A percentile compares a stretch with the other conserved stretches of the same genome.
These are phyloP conservation scores for Piper longum DNA, from an alignment of 164 flowering plant species.

Conservation along the genomic window DNA sequence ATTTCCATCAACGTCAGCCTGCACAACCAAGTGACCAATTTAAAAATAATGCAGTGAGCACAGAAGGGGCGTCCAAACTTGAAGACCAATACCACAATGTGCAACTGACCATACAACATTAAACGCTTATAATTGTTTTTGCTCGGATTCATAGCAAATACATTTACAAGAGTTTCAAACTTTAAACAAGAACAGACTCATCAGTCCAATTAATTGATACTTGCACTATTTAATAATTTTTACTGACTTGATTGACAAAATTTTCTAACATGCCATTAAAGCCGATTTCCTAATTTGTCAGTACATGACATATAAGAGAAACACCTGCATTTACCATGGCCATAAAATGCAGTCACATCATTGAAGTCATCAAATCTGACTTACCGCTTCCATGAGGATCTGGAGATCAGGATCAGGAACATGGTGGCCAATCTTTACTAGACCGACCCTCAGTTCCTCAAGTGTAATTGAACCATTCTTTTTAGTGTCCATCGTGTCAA, in stretches of 20 bases:
- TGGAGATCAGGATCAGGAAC: conserved; percentile 64
- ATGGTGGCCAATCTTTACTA: conserved; percentile 69
- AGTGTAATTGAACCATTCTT: conserved; percentile 59
- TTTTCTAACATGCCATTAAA: no score
- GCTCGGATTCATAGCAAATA: no score
- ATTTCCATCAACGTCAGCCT: conserved; percentile 83
- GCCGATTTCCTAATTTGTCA: no score
- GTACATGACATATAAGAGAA: neutral
- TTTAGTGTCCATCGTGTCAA: conserved; percentile 58
- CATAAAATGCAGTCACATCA: neutral
- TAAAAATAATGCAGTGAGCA: neutral
- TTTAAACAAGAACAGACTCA: no score
- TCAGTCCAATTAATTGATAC: no score
- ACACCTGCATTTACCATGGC: neutral
- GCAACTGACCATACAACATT: neutral
- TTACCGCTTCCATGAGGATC: conserved; percentile 79
- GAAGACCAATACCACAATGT: neutral
- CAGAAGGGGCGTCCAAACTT: neutral
- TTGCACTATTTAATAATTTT: no score
- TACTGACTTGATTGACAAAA: no score
- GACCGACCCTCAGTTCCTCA: conserved; percentile 48
- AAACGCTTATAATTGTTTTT: no score
- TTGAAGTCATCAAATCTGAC: conserved; percentile 7
- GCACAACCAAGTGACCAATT: conserved; percentile 5
- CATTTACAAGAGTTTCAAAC: no score